These are phyloP conservation scores for Malbranchea cinnamomea DNA, from an alignment of 2,329 filamentous ascomycete species.

Conservation along the genomic window DNA sequence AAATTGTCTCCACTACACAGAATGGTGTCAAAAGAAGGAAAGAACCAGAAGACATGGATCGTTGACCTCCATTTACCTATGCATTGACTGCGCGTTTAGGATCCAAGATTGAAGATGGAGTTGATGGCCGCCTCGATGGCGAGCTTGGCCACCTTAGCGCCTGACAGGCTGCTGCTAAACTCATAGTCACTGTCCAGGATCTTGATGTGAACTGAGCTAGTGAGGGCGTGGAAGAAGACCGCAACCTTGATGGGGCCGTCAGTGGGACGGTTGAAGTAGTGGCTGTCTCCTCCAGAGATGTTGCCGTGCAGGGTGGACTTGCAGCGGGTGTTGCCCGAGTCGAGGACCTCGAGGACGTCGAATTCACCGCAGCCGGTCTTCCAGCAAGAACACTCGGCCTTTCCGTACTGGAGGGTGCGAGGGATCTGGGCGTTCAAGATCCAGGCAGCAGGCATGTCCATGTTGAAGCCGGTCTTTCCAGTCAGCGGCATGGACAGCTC, in stretches of 20 bases:
- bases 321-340: slow-evolving; percentile 47
- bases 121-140: slow-evolving; percentile 3
- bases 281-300: slow-evolving; percentile 45
- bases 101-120: slow-evolving; percentile 8
- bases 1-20: too few species aligned
- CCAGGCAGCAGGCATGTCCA: slow-evolving; percentile 63
- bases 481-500: slow-evolving; percentile 58
- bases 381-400: slow-evolving; percentile 56
- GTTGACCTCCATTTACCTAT: not conserved
- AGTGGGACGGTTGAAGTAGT: slow-evolving; percentile 56
- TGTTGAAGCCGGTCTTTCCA: slow-evolving; percentile 35
- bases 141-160: slow-evolving; percentile 7
- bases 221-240: slow-evolving; percentile 42
- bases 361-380: slow-evolving; percentile 55
- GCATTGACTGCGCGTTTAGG: slow-evolving; percentile 2
- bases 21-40: too few species aligned
- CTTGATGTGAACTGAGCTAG: slow-evolving; percentile 42
- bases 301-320: slow-evolving; percentile 55
- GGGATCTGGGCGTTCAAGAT: slow-evolving; percentile 59
- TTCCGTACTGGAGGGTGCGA: slow-evolving; percentile 52
- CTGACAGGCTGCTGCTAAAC: slow-evolving; percentile 10
- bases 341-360: slow-evolving; percentile 59
- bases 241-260: slow-evolving; percentile 47
- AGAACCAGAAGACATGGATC: not conserved
- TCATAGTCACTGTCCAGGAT: slow-evolving; percentile 25